Base-by-base conservation (phyloP, 148 eudicot species). In the Amaranthus palmeri region DNA sequence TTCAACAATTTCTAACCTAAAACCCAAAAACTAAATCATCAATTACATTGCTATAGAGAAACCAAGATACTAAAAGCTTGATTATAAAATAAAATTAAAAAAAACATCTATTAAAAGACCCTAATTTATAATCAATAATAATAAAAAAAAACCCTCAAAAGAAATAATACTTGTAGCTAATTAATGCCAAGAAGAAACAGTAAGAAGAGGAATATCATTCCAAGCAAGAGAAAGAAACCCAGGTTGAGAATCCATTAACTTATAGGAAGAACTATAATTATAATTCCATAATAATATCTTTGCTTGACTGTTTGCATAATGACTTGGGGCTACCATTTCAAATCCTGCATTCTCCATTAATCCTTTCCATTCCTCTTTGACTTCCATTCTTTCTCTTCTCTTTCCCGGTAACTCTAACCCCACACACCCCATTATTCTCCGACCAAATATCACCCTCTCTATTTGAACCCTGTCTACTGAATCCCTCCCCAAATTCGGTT, bases 121-220 rank as follows among this genome's bases (percentile, higher is more conserved):
- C 54, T 15, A 58, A 25, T 44, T 42, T 70, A 4, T 42, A 13
- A 36, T 6, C 10, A 41, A 54, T 42, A 44, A 14, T 10, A 36
- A n/a, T 4, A 5, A 45, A 25, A 55, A 14, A 25, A 67, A 56
- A 25, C 36, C 36, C 36, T 25, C 36, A 25, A 25, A 9, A 18
- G 7, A 25, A 61, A 4, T 40, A n/a, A n/a, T 8, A 54, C 4
- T 3, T 13, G 14, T 68, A 50, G 53, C 44, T 8, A 63, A 76
- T 79, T 77, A 93, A 77, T 75, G 88, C 98, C 98, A 95, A 11
- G 97, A 86, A 13, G 98, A 95, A 69, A 95, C 86, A 65, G 93
- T 85, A 63, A 95, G 85, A 4, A 95, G 76, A 48, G 87, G 86
- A 18, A 88, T 85, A 78, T 85, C 82, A 44, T 88, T 86, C 98